phyloP scores from a whole-genome alignment of 148 eudicot genomes.

The Hydrangea macrophylla region DNA sequence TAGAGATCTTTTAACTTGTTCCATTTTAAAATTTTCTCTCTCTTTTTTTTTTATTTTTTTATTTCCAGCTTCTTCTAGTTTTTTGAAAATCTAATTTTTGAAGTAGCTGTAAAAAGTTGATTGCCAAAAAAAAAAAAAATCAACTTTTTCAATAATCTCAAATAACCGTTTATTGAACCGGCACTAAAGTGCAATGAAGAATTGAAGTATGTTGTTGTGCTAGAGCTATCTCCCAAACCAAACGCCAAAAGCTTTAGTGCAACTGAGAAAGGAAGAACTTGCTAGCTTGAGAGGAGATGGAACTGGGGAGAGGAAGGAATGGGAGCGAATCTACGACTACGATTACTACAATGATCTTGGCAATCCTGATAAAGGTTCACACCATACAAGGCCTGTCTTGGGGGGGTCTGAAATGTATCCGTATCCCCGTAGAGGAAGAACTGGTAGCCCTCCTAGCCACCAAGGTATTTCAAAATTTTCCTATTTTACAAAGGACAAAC shows the following conservation, averaged over 20 bases:
- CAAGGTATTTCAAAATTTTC: slow-evolving; percentile 27
- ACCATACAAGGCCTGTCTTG: slow-evolving; percentile 35
- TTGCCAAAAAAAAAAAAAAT: too few species aligned
- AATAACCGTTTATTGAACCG: too few species aligned
- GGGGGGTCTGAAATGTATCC: slow-evolving; percentile 47
- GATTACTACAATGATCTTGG: slow-evolving; percentile 59
- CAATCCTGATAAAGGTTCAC: slow-evolving; percentile 27
- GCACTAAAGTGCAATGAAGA: neutral
- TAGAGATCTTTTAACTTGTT: too few species aligned
- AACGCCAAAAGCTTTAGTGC: slow-evolving; percentile 40
- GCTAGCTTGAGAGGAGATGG: slow-evolving; percentile 42
- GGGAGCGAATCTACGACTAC: slow-evolving; percentile 50
- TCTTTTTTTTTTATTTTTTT: too few species aligned
- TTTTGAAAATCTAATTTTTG: too few species aligned
- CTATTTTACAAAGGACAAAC: neutral
- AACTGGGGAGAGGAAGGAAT: slow-evolving; percentile 31
- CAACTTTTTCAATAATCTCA: too few species aligned
- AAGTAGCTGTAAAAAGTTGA: too few species aligned
- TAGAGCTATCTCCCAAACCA: slow-evolving; percentile 40
- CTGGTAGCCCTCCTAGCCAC: slow-evolving; percentile 40
- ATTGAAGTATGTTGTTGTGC: neutral
- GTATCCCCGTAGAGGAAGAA: slow-evolving; percentile 68
- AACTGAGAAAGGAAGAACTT: slow-evolving; percentile 42
- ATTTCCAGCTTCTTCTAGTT: too few species aligned
- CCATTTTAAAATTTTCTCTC: too few species aligned